Evolutionary conservation across 2,329 filamentous ascomycete species (phyloP), one percentile per base, ranked within the genome.

Genomic region (Pezizomycotina sp.): DNA sequence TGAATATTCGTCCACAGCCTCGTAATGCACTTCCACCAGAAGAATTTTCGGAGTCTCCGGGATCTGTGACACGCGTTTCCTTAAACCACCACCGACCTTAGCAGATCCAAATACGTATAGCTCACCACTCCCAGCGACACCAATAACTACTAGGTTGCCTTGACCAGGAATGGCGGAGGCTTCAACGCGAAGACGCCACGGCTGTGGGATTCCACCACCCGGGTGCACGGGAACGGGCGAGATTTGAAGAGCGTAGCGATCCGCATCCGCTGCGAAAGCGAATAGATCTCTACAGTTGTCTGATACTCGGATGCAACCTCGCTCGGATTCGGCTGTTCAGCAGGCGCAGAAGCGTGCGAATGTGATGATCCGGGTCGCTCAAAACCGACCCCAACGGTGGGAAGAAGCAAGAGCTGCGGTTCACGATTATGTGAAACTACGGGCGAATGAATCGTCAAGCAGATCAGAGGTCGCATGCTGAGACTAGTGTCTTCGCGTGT

Each of bases 1-100:
- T 89, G 80, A 18, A 92, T 62, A 27, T 74, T 75, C 1, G 89
- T 93, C 89, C 89, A 98, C 12, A 91, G 61, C 59, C 98, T 98
- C 13, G 77, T 84, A 36, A 89, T 64, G 50, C 83, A 93, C 40
- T 63, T 61, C 52, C 71, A 76, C 9, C 41, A 2, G 42, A 37
- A 23, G 38, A 31, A 18, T 48, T 44, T 23, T 44, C 42, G 9
- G 29, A 24, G 6, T 33, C 20, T 27, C 40, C 45, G 15, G 48
- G 42, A 2, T 48, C 44, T 6, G 47, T n/a, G n/a, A 42, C 5
- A 46, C 34, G 7, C 50, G 42, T 13, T 36, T 24, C 5, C 37
- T 45, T 27, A 32, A 35, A 15, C 34, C 24, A 7, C 26, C 24
- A 9, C 31, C 29, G 2, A 40, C 40, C 18, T 31, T 45, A 6